phyloP scores from a whole-genome alignment of 331 rosid species.

The Spiraea crenata region DNA sequence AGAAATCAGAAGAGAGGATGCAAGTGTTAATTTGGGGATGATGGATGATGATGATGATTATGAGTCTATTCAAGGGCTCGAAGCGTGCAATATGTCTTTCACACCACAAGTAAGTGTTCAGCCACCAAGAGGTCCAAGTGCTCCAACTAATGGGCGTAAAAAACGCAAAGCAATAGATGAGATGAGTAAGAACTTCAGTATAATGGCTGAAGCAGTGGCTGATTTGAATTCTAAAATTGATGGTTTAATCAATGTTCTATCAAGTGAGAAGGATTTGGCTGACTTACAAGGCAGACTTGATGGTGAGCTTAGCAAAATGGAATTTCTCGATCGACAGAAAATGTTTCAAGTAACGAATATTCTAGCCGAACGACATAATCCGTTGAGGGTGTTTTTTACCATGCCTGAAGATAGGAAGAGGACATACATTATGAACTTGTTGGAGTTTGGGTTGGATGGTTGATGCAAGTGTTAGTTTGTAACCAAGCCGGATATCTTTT shows the following conservation, averaged over 20 bases:
- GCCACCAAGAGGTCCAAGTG: background rate
- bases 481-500: no score
- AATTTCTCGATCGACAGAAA: background rate
- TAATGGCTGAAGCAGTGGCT: background rate
- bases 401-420: background rate
- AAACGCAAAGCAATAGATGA: background rate
- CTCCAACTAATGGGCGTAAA: background rate
- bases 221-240: background rate
- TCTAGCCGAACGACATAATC: background rate
- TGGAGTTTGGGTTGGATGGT: background rate
- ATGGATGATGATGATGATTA: background rate
- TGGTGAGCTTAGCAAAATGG: conserved; percentile 12
- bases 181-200: background rate
- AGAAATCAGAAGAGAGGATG: background rate
- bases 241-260: background rate
- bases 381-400: conserved; percentile 6
- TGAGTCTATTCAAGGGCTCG: background rate
- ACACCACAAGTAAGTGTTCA: background rate
- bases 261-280: background rate
- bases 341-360: conserved; percentile 9
- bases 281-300: conserved; percentile 12
- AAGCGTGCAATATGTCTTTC: conserved; percentile 1
- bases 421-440: background rate
- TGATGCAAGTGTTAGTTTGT: no score
- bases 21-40: background rate